phyloP scores from a whole-genome alignment of 106 monocot genomes.

The Dendrobium catenatum region DNA sequence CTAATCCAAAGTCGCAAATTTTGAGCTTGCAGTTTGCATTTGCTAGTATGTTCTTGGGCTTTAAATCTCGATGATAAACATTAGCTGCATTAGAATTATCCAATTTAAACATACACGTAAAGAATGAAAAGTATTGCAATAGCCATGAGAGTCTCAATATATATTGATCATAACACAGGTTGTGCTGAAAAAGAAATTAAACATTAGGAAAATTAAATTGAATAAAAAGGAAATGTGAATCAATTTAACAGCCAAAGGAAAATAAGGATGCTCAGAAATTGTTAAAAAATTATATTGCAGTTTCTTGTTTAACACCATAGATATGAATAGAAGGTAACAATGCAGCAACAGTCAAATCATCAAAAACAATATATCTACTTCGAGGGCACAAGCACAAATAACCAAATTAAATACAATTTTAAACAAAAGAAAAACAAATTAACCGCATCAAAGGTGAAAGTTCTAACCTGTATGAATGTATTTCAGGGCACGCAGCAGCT shows the following conservation, averaged over 20 bases:
- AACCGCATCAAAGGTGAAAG: background rate
- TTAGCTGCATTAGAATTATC: conserved; percentile 36
- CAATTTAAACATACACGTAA: background rate
- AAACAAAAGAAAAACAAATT: background rate
- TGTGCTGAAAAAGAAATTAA: background rate
- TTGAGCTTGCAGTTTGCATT: conserved; percentile 71
- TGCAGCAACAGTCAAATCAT: too few species aligned
- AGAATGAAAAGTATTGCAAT: background rate
- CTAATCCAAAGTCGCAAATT: conserved; percentile 71
- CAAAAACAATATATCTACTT: too few species aligned
- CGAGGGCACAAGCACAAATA: too few species aligned
- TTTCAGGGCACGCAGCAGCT: conserved; percentile 46
- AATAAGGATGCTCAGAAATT: too few species aligned
- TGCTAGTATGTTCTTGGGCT: conserved; percentile 65
- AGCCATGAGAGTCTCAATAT: background rate
- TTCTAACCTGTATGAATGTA: conserved; percentile 46
- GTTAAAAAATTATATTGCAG: too few species aligned
- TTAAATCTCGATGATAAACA: conserved; percentile 73
- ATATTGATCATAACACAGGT: background rate
- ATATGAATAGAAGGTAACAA: too few species aligned
- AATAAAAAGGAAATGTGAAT: background rate
- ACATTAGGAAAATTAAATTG: background rate
- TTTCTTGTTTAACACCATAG: too few species aligned
- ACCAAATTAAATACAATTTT: background rate
- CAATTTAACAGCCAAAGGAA: background rate